These are phyloP conservation scores for Sanghuangporus weigelae DNA, from an alignment of 1,284 basidiomycete genomes.

Conservation along the genomic window DNA sequence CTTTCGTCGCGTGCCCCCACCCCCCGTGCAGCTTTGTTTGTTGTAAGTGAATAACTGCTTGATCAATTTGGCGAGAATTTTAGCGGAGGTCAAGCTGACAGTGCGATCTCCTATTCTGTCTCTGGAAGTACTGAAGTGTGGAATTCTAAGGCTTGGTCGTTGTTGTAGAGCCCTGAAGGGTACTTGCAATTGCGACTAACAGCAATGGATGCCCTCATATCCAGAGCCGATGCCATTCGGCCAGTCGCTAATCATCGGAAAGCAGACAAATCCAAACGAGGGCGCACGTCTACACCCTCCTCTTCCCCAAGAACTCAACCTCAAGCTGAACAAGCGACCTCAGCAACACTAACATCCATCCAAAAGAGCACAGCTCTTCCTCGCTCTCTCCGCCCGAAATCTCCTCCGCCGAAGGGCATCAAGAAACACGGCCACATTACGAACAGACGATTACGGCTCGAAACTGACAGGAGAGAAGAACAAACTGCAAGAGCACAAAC, in stretches of 20 bases:
- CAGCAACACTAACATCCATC: constrained; percentile 59
- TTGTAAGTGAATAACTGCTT: too few species aligned
- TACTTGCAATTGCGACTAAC: not conserved
- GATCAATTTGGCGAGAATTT: too few species aligned
- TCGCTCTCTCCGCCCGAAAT: constrained; percentile 49
- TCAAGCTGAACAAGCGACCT: constrained; percentile 26
- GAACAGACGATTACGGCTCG: constrained; percentile 71
- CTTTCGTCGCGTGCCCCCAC: too few species aligned
- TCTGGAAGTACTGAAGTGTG: not conserved
- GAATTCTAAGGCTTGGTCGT: not conserved
- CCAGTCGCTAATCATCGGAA: constrained; percentile 34
- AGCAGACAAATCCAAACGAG: constrained; percentile 24
- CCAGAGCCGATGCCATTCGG: constrained; percentile 58
- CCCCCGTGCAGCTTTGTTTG: too few species aligned
- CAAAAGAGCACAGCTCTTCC: constrained; percentile 49
- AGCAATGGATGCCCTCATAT: constrained; percentile 65
- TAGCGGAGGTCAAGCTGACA: too few species aligned
- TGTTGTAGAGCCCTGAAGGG: not conserved
- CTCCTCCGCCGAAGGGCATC: constrained; percentile 36
- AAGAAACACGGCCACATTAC: constrained; percentile 57
- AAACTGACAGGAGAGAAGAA: constrained; percentile 56
- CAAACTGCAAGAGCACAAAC: constrained; percentile 53
- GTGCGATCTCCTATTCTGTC: too few species aligned
- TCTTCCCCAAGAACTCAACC: not conserved
- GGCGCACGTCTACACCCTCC: constrained; percentile 19